phyloP scores from a whole-genome alignment of 2,329 filamentous ascomycete species.

The Onygena corvina region DNA sequence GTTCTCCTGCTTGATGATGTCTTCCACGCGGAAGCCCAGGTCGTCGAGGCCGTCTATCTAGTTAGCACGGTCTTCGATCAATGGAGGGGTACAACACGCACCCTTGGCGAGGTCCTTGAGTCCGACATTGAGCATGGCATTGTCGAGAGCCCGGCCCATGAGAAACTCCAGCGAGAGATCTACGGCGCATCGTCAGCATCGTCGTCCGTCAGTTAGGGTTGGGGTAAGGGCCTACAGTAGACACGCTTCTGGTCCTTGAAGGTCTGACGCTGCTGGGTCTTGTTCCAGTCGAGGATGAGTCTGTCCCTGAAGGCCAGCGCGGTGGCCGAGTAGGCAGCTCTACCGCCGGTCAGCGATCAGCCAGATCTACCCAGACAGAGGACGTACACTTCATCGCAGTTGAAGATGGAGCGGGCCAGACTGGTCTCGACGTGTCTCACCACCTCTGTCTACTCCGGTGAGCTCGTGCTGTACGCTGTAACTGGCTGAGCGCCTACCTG shows the following conservation, averaged over 20 bases:
- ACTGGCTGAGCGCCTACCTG: slow-evolving; percentile 31
- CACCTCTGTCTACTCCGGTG: slow-evolving; percentile 55
- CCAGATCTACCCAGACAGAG: neutral
- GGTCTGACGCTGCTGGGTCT: slow-evolving; percentile 92
- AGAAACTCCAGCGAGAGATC: slow-evolving; percentile 92
- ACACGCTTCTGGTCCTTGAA: slow-evolving; percentile 82
- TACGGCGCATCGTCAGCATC: slow-evolving; percentile 21
- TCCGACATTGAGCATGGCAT: slow-evolving; percentile 94
- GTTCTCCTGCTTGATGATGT: slow-evolving; percentile 87
- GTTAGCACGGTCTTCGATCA: neutral
- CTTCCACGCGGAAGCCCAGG: slow-evolving; percentile 92
- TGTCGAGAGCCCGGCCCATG: slow-evolving; percentile 93
- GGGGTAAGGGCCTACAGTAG: slow-evolving; percentile 51
- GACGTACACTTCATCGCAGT: slow-evolving; percentile 71
- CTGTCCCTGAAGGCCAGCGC: slow-evolving; percentile 87
- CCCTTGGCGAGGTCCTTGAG: slow-evolving; percentile 73
- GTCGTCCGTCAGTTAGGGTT: neutral
- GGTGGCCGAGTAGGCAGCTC: slow-evolving; percentile 80
- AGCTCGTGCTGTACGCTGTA: neutral
- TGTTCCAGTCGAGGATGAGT: slow-evolving; percentile 92
- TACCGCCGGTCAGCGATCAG: slow-evolving; percentile 19
- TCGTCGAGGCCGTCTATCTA: slow-evolving; percentile 63
- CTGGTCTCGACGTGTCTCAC: slow-evolving; percentile 95
- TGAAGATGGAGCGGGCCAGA: slow-evolving; percentile 89
- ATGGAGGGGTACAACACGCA: slow-evolving; percentile 32